phyloP scores from a whole-genome alignment of 2,329 filamentous ascomycete species.

The Davidsoniella eucalypti region DNA sequence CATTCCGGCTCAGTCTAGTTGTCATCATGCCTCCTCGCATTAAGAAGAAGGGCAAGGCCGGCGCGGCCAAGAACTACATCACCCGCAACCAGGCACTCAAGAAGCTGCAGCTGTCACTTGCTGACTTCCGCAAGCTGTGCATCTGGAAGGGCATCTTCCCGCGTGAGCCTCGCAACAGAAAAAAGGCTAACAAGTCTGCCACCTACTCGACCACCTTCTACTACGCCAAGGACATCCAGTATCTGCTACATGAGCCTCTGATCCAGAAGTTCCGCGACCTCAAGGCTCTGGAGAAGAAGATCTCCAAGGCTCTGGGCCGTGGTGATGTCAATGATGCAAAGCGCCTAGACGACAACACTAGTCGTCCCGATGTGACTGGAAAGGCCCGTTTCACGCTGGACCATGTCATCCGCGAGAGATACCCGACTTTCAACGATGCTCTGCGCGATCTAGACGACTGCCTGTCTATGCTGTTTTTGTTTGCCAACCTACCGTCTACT shows the following conservation, averaged over 20 bases:
- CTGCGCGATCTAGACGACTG: constrained; percentile 92
- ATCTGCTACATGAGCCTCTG: constrained; percentile 89
- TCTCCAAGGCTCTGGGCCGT: constrained; percentile 75
- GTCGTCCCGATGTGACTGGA: constrained; percentile 75
- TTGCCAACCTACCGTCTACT: constrained; percentile 88
- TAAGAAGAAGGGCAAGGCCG: constrained; percentile 85
- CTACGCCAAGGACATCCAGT: constrained; percentile 91
- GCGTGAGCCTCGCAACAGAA: constrained; percentile 88
- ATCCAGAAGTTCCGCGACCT: constrained; percentile 92
- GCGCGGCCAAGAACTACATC: constrained; percentile 95
- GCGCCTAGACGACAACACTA: constrained; percentile 72
- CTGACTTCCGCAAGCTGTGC: constrained; percentile 93
- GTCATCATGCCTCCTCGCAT: constrained; percentile 47
- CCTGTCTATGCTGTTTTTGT: constrained; percentile 90
- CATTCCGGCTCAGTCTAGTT: constrained; percentile 5
- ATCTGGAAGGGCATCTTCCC: constrained; percentile 99
- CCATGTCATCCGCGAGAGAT: constrained; percentile 94
- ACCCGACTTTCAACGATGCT: constrained; percentile 91
- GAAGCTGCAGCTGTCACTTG: constrained; percentile 92
- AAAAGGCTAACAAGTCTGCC: constrained; percentile 85
- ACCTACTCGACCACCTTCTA: constrained; percentile 86
- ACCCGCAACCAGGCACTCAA: constrained; percentile 92
- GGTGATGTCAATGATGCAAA: constrained; percentile 82
- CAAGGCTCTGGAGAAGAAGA: constrained; percentile 95
- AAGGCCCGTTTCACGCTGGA: constrained; percentile 83